Base-by-base conservation (phyloP, 1,139 yeast genomes). In the Pneumocystis wakefieldiae region DNA sequence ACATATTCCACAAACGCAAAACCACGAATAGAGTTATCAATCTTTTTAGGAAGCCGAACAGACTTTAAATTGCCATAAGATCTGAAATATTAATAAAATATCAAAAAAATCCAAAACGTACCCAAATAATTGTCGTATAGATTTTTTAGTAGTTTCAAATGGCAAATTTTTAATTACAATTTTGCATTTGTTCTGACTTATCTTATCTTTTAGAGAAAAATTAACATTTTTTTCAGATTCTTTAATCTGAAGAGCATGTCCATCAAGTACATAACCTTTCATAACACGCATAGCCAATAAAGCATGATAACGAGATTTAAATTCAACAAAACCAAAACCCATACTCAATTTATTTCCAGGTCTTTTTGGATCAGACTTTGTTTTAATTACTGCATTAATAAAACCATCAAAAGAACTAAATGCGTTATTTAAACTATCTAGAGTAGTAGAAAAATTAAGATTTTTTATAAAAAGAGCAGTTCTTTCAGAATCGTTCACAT, bases 301-400 rank as follows among this genome's bases (percentile, higher is more conserved):
- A 0, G 98, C 98, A 70, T 86, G 84, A 61, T 84, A 88, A 68
- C 82, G 82, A 3, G 91, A 81, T 69, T 78, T 83, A 74, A 90
- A 94, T 74, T 92, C 98, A 37, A 83, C 96, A 75, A 92, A 92
- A 0, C 99, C 99, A 72, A 90, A 92, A 41, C 99, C 99, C 98
- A 92, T 92, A 70, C 96, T 88, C 66, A 84, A 79, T 19, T 79
- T 76, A 65, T 81, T 79, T 8, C 85, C 86, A 1, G 81, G 71
- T 65, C 83, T 82, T 75, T 85, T 88, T 60, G 95, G 83, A 74
- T 92, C 95, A 1, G 97, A 91, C 72, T 91, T 91, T 55, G 87
- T 86, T 72, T 89, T 90, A 63, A 92, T 87, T 41, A 85, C 84
- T 1, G 95, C 96, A 63, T 85, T 80, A 15, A 86, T 83, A 73